Evolutionary conservation across 495 filamentous ascomycete genomes (phyloP).

Genomic region (Talaromyces proteolyticus): DNA sequence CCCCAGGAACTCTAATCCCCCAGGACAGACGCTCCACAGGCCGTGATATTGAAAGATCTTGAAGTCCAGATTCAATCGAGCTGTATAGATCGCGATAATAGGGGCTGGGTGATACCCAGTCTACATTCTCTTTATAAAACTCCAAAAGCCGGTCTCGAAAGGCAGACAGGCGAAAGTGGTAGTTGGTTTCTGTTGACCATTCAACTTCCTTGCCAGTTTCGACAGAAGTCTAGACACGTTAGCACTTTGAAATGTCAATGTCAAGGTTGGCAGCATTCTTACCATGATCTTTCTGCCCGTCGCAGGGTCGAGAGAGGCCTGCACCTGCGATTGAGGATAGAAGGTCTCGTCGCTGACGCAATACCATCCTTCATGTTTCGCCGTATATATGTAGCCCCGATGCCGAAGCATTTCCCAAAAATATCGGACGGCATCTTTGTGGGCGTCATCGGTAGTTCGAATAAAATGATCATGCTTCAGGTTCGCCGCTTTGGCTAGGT

Average conservation of each 20-base stretch:
- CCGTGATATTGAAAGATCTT: constrained; percentile 85
- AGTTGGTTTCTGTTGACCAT: constrained; percentile 91
- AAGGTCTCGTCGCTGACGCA: constrained; percentile 95
- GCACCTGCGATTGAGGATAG: constrained; percentile 71
- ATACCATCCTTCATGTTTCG: constrained; percentile 93
- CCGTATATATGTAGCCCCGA: constrained; percentile 73
- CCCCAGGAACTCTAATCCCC: constrained; percentile 87
- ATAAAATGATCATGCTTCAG: constrained; percentile 81
- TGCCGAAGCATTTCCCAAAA: constrained; percentile 79
- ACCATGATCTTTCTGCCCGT: constrained; percentile 80
- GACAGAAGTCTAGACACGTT: constrained; percentile 47
- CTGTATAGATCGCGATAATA: constrained; percentile 65
- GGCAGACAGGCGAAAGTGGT: constrained; percentile 86
- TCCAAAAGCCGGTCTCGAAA: constrained; percentile 69
- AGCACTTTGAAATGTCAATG: not conserved
- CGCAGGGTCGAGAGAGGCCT: constrained; percentile 65
- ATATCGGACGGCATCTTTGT: constrained; percentile 81
- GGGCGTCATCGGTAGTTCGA: constrained; percentile 77
- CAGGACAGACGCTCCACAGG: constrained; percentile 72
- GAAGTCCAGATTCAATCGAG: constrained; percentile 61
- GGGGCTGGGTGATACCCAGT: constrained; percentile 60
- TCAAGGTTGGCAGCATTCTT: too few relatives aligned
- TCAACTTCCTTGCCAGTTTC: constrained; percentile 92
- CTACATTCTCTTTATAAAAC: constrained; percentile 67
- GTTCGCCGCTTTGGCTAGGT: constrained; percentile 60